Evolutionary conservation across 192 early-diverging fungal genomes (phyloP), one percentile per base, ranked within the genome.

Genomic region (Gamsiella multidivaricata): DNA sequence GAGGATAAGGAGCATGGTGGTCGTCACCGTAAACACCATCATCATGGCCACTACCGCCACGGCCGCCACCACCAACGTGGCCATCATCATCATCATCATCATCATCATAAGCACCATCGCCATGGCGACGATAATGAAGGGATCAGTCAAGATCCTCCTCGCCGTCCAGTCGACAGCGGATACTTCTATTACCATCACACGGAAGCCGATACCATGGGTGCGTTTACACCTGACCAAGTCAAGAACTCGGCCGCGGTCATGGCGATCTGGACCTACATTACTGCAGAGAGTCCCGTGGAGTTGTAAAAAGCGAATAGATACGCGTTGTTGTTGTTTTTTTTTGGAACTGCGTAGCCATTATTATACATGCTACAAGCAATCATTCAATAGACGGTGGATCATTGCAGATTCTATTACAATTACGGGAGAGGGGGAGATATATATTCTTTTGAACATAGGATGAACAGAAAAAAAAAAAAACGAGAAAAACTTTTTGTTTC

Each of bases 171-270:
- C 22, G 74, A 64, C 22, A 36, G 79, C 33, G 85, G 84, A 8
- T 89, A 89, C 61, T 89, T 89, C 78, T 81, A 84, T 33, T 81
- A 85, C 64, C 88, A 89, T 62, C 88, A 89, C 28, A 85, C 86
- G 28, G 61, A 79, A 25, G 75, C 80, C 26, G 87, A 89, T 39
- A 74, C 84, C 52, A 69, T 89, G 54, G 81, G 86, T 37, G 71
- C 72, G 3, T 82, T 89, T 61, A 78, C 74, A 8, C 81, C 82
- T 52, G 81, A 83, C 50, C 84, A 89, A 56, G 78, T 89, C 51
- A 81, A 84, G 43, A 81, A 80, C 54, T 84, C 84, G 47, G 86
- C 86, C n/a, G 84, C 88, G 1, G 80, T 84, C 14, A 80, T 89
- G 49, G 88, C 88, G 12, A 79, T 85, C 17, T 89, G 87, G 87